Base-by-base conservation (phyloP, 129 eudicot genomes). In the Centaurea solstitialis region DNA sequence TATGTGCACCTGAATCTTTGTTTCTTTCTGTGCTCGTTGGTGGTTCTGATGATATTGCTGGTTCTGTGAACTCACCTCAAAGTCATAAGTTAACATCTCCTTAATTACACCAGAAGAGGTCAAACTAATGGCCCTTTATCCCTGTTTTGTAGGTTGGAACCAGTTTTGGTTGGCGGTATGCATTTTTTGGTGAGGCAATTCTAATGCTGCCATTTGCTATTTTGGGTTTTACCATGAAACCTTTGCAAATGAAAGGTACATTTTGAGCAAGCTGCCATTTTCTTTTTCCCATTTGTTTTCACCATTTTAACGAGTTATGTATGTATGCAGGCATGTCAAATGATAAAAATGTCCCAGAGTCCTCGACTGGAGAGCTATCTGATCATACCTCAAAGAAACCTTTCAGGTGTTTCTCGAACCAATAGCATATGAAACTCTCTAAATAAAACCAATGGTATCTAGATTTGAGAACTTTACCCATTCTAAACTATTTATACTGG, bases 131-230 rank as follows among this genome's bases (percentile, higher is more conserved):
- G 50, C 43, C 7, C 28, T 7, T 38, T 5, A 70, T 73, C 8
- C 62, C 11, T 87, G 61, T 66, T 61, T 75, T 74, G 23, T 75
- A 95, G 99, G 92, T 95, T 68, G 92, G 98, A 62, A 47, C 35
- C 26, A 76, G 85, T 81, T 35, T 82, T 24, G 86, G 83, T 67
- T 95, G 98, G 99, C 93, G 97, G 23, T 89, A 68, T 86, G 99
- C 99, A 39, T 94, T 94, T 81, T 90, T 89, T 83, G 86, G 90
- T 79, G 94, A 89, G 88, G 97, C 98, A 73, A 79, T 90, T 81
- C 69, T 92, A 72, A 95, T 95, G 99, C 84, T 88, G 50, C 98
- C 99, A 23, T 95, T 92, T 87, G 97, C 96, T 68, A 74, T 95
- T 20, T 74, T 95, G 68, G 99, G 99, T 75, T 95, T 95, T 74